A percentile compares a stretch with the other conserved stretches of the same genome.
Conservation (phyloP, 1,284 basidiomycete genomes). For the Microbotryum violaceum region DNA sequence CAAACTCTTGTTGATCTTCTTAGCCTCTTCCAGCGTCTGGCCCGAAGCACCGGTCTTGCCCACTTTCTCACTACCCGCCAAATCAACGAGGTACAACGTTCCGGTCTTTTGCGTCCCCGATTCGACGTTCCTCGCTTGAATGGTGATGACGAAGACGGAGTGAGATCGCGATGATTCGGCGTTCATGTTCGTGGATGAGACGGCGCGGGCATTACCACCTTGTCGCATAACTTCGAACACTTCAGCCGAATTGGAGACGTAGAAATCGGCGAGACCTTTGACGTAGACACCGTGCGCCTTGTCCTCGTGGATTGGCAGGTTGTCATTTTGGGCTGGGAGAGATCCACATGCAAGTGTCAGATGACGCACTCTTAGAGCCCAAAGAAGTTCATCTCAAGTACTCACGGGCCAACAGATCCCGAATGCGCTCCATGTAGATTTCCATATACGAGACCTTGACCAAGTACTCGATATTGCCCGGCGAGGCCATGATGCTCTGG, state of each 20-base stretch:
- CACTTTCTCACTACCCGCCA: slow-evolving; percentile 98
- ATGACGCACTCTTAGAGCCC: not conserved
- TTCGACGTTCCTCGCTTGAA: slow-evolving; percentile 93
- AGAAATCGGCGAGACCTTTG: slow-evolving; percentile 95
- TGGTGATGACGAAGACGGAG: slow-evolving; percentile 97
- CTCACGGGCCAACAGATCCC: slow-evolving; percentile 91
- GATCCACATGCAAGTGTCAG: not conserved
- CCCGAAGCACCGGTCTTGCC: slow-evolving; percentile 99
- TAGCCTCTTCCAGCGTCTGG: slow-evolving; percentile 97
- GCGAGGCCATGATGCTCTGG: slow-evolving; percentile 90
- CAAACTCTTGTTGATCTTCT: slow-evolving; percentile 99
- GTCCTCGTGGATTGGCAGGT: slow-evolving; percentile 97
- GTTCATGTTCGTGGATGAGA: slow-evolving; percentile 99
- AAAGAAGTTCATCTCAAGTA: slow-evolving; percentile 27
- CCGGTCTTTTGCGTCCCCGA: slow-evolving; percentile 90
- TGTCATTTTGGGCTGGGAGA: slow-evolving; percentile 84
- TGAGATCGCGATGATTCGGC: slow-evolving; percentile 98
- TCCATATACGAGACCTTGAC: slow-evolving; percentile 99
- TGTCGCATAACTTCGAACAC: slow-evolving; percentile 99
- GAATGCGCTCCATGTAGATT: slow-evolving; percentile 95
- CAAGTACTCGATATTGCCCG: slow-evolving; percentile 91
- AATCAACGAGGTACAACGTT: slow-evolving; percentile 94
- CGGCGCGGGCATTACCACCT: slow-evolving; percentile 81
- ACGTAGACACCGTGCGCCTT: slow-evolving; percentile 97
- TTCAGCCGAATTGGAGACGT: slow-evolving; percentile 91